A percentile compares a stretch with the other conserved stretches of the same genome.
Evolutionary conservation across 495 filamentous ascomycete species (phyloP).

Genomic region (Talaromyces trachyspermus): DNA sequence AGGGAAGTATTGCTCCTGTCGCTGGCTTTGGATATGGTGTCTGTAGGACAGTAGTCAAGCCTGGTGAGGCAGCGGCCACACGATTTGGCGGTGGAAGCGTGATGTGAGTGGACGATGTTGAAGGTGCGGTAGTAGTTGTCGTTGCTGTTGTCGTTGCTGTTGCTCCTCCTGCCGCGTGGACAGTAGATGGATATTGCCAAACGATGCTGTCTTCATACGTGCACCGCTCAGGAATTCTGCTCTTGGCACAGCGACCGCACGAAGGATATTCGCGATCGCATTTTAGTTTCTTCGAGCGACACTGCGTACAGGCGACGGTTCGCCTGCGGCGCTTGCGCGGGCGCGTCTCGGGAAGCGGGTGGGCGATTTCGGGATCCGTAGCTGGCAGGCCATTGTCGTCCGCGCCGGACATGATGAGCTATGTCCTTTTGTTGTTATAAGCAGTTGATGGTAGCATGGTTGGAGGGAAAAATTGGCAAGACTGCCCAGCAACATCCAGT

Average conservation of each 20-base stretch:
- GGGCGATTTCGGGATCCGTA: neutral
- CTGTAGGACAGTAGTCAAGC: neutral
- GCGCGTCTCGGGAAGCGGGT: slow-evolving; percentile 10
- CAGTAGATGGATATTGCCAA: slow-evolving; percentile 40
- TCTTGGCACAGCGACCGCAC: slow-evolving; percentile 57
- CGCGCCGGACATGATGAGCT: neutral
- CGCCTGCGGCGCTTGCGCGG: slow-evolving; percentile 36
- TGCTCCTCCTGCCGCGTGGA: slow-evolving; percentile 10
- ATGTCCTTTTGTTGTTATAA: neutral
- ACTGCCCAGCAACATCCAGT: neutral
- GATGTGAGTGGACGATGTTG: slow-evolving; percentile 1
- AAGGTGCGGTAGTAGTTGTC: neutral
- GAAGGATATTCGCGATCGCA: slow-evolving; percentile 59
- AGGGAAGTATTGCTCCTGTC: neutral
- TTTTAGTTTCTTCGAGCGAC: slow-evolving; percentile 61
- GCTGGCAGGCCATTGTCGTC: neutral
- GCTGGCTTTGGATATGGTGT: neutral
- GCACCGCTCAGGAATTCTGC: slow-evolving; percentile 32
- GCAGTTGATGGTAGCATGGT: neutral
- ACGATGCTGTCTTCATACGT: slow-evolving; percentile 41
- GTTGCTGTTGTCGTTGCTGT: slow-evolving; percentile 1
- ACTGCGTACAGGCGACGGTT: slow-evolving; percentile 41
- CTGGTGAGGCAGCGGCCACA: neutral
- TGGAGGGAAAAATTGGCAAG: neutral
- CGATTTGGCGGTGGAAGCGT: slow-evolving; percentile 3